Evolutionary conservation across 1,284 basidiomycete species (phyloP), one percentile per base, ranked within the genome.

Genomic region (Cryptococcus sp.): DNA sequence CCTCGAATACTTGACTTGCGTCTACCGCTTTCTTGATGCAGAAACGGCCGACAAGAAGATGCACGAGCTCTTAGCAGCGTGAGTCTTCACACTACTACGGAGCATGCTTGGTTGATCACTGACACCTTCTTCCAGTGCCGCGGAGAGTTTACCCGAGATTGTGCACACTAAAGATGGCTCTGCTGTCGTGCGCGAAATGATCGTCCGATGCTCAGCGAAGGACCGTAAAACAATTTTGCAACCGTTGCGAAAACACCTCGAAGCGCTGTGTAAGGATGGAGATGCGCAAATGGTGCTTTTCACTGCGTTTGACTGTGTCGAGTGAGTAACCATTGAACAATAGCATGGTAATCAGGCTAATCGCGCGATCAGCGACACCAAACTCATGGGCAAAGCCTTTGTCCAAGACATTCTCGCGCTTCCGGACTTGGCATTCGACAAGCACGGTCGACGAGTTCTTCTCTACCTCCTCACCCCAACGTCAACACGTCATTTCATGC

Each of bases 101-200:
- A 40, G 7, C 40, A 26, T 16, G 11, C 20, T 26, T 29, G 17
- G 22, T 56, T 57, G 44, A 58, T 19, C 16, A 17, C 40, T 22
- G 59, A 89, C 88, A 50, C 89, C 87, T 68, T 86, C 90, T 23
- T n/a, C 20, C 38, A 55, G 52, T 17, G 60, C 55, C 20, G 60
- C 56, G 66, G 91, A 94, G 55, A 82, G 87, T 19, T 79, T 93
- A 8, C 87, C 91, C 1, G 91, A 94, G 69, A 90, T 93, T 82
- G 90, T 93, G 0, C 92, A 95, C 70, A 94, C 92, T 25, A 90
- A 86, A 71, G 89, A 94, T 70, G 91, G 91, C 15, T 89, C 89
- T 54, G 85, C 89, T n/a, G 85, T 84, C 22, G 90, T 89, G 1
- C 85, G 91, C 44, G 87, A 91, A 63, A 88, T 94, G 71, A 82